These are phyloP conservation scores for Fusarium hostae DNA, from an alignment of 2,329 filamentous ascomycete species.

Conservation along the genomic window DNA sequence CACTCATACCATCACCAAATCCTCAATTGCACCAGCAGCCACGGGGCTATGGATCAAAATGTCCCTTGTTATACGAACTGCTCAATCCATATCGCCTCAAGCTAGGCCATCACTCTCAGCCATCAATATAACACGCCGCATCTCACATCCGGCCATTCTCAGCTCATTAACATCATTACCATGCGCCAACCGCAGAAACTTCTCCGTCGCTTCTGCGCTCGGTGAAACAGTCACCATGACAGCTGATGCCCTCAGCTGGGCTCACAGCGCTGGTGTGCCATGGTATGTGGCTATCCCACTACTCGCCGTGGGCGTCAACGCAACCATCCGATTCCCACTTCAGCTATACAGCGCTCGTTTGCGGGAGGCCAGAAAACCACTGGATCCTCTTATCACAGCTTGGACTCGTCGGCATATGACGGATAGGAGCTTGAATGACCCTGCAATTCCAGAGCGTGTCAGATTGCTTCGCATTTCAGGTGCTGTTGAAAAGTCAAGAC, in stretches of 20 bases:
- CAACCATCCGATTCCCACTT: slow-evolving; percentile 59
- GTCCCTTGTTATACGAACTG: slow-evolving; percentile 30
- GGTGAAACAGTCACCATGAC: slow-evolving; percentile 52
- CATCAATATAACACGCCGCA: slow-evolving; percentile 5
- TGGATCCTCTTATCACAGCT: slow-evolving; percentile 48
- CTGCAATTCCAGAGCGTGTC: slow-evolving; percentile 30
- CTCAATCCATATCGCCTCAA: slow-evolving; percentile 22
- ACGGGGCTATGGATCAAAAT: slow-evolving; percentile 28
- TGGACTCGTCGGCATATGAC: slow-evolving; percentile 47
- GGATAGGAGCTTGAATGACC: slow-evolving; percentile 4
- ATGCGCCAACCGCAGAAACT: slow-evolving; percentile 40
- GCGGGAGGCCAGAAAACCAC: slow-evolving; percentile 43
- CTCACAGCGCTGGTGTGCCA: slow-evolving; percentile 60
- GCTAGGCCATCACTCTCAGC: slow-evolving; percentile 14
- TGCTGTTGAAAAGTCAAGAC: slow-evolving; percentile 44
- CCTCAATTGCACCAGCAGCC: not conserved
- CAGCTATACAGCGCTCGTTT: slow-evolving; percentile 54
- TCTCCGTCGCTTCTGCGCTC: slow-evolving; percentile 50
- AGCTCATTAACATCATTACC: slow-evolving; percentile 1
- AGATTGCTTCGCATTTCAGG: slow-evolving; percentile 41
- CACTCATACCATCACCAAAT: slow-evolving; percentile 3
- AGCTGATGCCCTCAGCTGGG: slow-evolving; percentile 55
- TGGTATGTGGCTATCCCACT: slow-evolving; percentile 67
- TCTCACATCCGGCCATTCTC: slow-evolving; percentile 8
- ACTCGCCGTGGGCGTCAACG: slow-evolving; percentile 59